Evolutionary conservation across 441 rosid genomes (phyloP).

Genomic region (Syzygium malaccense): DNA sequence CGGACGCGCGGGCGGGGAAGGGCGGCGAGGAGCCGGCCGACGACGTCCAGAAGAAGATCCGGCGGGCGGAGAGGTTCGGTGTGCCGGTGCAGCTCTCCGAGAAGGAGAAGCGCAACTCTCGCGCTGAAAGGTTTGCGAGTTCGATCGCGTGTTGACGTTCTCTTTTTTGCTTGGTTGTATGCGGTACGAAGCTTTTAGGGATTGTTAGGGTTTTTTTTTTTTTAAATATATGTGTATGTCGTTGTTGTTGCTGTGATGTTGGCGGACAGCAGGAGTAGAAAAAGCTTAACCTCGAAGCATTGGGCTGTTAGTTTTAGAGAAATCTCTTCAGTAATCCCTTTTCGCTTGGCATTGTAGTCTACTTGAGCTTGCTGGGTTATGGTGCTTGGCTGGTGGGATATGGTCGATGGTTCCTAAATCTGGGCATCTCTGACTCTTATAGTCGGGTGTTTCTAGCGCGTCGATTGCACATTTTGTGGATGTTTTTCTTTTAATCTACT

Average conservation of each 20-base stretch:
- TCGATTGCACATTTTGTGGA: background rate
- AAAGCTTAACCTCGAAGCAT: background rate
- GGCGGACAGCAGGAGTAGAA: background rate
- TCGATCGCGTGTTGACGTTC: background rate
- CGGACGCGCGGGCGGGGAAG: background rate
- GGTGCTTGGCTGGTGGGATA: background rate
- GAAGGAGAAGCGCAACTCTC: slow-evolving; percentile 80
- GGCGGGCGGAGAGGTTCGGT: slow-evolving; percentile 92
- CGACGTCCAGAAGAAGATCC: slow-evolving; percentile 66
- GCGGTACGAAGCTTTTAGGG: background rate
- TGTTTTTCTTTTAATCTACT: background rate
- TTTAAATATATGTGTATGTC: background rate
- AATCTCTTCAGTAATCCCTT: background rate
- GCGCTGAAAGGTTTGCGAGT: slow-evolving; percentile 65
- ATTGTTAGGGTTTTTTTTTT: background rate
- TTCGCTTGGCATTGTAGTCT: background rate
- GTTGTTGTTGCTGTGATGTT: background rate
- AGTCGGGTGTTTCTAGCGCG: background rate
- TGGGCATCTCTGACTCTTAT: background rate
- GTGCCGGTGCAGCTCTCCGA: slow-evolving; percentile 65
- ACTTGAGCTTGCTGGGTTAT: background rate
- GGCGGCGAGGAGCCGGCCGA: slow-evolving; percentile 22
- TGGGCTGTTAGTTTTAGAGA: background rate
- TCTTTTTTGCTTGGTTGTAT: background rate
- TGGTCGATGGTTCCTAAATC: background rate